Percentiles rank a stretch among this genome's conserved stretches.
These are phyloP conservation scores for Magnolia kwangsiensis DNA, from an alignment of 164 flowering plant species.

Conservation along the genomic window DNA sequence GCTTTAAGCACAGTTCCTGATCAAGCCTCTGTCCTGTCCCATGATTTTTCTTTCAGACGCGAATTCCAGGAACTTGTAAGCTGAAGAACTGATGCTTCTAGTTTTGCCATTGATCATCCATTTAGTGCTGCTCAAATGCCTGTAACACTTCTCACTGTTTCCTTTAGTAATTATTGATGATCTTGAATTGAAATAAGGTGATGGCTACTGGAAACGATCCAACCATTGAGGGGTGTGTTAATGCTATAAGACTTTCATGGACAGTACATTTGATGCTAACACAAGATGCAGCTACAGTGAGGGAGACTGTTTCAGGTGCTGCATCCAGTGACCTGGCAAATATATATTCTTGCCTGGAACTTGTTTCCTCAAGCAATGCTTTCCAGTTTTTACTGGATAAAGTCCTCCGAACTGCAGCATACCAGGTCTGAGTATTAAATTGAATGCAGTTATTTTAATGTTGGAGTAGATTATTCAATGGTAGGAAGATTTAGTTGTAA, in stretches of 20 bases:
- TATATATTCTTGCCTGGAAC: slow-evolving; percentile 66
- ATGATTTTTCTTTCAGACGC: slow-evolving; percentile 66
- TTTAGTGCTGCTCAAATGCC: background rate
- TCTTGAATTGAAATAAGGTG: slow-evolving; percentile 41
- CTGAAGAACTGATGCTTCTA: background rate
- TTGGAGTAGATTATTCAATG: background rate
- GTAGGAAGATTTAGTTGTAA: background rate
- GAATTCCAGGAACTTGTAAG: slow-evolving; percentile 90
- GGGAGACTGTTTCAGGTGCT: slow-evolving; percentile 47
- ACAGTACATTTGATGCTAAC: slow-evolving; percentile 75
- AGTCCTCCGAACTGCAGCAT: slow-evolving; percentile 82
- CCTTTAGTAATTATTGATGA: slow-evolving; percentile 1
- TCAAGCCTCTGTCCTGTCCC: slow-evolving; percentile 60
- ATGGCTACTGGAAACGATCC: slow-evolving; percentile 61
- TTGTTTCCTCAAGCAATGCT: slow-evolving; percentile 62
- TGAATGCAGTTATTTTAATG: background rate
- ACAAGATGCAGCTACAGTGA: slow-evolving; percentile 46
- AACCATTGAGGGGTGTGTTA: slow-evolving; percentile 68
- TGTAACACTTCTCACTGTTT: background rate
- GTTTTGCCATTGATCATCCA: background rate
- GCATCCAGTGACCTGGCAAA: slow-evolving; percentile 48
- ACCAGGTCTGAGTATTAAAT: slow-evolving; percentile 49
- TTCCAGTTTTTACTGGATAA: slow-evolving; percentile 85
- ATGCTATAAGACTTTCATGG: slow-evolving; percentile 81
- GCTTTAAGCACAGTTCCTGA: slow-evolving; percentile 76